These are phyloP conservation scores for Leccinum aurantiacum DNA, from an alignment of 768 basidiomycete genomes.

Conservation along the genomic window DNA sequence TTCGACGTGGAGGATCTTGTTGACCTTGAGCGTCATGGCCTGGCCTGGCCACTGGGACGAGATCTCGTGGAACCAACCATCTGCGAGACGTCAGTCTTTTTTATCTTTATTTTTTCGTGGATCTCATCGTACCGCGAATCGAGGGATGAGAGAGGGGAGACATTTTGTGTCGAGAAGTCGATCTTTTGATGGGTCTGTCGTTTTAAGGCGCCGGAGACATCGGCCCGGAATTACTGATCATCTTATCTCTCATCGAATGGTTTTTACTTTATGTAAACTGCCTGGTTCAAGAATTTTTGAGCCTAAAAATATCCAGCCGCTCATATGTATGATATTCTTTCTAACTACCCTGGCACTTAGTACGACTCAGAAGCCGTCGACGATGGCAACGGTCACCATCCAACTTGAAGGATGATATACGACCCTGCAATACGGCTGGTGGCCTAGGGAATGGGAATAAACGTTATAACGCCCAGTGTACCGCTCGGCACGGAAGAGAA, in stretches of 20 bases:
- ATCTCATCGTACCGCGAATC: conserved; percentile 43
- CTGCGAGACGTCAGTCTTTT: conserved; percentile 34
- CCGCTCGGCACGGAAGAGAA: conserved; percentile 6
- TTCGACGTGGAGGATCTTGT: conserved; percentile 92
- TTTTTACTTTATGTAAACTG: neutral
- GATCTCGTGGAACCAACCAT: conserved; percentile 97
- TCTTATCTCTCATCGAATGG: conserved; percentile 7
- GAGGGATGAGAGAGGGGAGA: conserved; percentile 56
- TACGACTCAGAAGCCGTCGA: neutral
- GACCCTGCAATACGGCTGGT: neutral
- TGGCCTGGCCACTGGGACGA: conserved; percentile 96
- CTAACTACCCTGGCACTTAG: neutral
- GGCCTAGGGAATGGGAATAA: neutral
- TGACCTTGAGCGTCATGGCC: conserved; percentile 96
- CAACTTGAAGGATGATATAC: neutral
- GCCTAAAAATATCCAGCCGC: neutral
- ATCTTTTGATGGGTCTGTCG: too few species aligned
- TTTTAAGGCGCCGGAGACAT: too few species aligned
- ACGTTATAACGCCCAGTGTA: neutral
- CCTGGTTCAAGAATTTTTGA: neutral
- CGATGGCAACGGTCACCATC: neutral
- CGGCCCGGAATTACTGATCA: neutral
- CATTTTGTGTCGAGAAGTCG: conserved; percentile 36
- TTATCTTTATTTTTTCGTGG: conserved; percentile 3
- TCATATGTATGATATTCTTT: neutral